phyloP scores from a whole-genome alignment of 2,329 filamentous ascomycete genomes.

The Pestalotiopsis sp. region DNA sequence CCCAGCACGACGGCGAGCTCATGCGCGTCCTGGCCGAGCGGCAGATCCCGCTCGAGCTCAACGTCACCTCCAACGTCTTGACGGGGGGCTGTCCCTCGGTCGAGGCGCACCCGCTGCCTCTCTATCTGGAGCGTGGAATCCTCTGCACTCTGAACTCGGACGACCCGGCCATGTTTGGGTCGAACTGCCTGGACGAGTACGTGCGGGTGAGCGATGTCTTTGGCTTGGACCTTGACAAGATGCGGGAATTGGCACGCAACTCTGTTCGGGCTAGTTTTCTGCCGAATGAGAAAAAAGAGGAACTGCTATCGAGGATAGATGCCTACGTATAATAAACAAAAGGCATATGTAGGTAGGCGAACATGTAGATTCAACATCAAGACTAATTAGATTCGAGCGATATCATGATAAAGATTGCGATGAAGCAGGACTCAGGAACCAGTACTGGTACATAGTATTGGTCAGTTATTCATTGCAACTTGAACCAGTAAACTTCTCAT shows the following conservation, averaged over 20 bases:
- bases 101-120: conserved; percentile 17
- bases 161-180: conserved; percentile 20
- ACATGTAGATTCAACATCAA: not conserved
- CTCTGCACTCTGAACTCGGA: conserved; percentile 18
- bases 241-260: conserved; percentile 14
- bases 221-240: conserved; percentile 11
- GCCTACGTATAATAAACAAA: not conserved
- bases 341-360: not conserved
- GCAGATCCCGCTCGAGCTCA: conserved; percentile 19
- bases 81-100: conserved; percentile 16
- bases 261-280: conserved; percentile 12
- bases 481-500: not conserved
- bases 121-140: conserved; percentile 11
- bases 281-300: not conserved
- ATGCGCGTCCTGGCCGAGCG: conserved; percentile 11
- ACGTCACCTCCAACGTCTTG: conserved; percentile 19
- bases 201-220: conserved; percentile 17
- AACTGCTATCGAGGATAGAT: not conserved
- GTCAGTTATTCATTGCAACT: not conserved
- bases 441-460: too few relatives aligned
- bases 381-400: not conserved
- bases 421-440: not conserved
- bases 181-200: conserved; percentile 20
- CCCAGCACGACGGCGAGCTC: conserved; percentile 18
- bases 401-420: not conserved